Evolutionary conservation across 768 basidiomycete genomes (phyloP).

Genomic region (Suillus subalutaceus): DNA sequence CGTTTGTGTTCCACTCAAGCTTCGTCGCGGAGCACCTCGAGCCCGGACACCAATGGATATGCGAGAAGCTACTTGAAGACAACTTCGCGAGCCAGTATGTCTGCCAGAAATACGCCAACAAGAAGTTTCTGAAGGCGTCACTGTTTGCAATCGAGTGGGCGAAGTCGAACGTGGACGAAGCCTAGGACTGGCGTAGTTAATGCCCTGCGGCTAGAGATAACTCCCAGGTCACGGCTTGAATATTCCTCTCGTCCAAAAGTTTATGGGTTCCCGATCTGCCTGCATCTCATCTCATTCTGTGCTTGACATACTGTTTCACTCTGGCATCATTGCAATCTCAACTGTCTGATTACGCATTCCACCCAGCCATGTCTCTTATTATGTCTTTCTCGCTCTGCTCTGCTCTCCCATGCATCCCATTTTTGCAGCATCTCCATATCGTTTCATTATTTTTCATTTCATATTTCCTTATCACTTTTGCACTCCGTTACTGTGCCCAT

Average conservation of each 20-base stretch:
- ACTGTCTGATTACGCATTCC: constrained; percentile 40
- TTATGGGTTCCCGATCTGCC: constrained; percentile 11
- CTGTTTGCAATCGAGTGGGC: constrained; percentile 80
- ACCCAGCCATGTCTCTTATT: constrained; percentile 36
- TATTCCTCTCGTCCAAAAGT: not conserved
- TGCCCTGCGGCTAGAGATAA: constrained; percentile 7
- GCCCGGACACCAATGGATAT: constrained; percentile 77
- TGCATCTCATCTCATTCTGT: constrained; percentile 32
- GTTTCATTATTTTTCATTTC: constrained; percentile 26
- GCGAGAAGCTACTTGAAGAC: constrained; percentile 79
- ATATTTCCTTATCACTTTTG: not conserved
- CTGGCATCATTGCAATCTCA: constrained; percentile 39
- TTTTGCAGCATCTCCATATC: constrained; percentile 27
- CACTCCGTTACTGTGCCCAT: constrained; percentile 9
- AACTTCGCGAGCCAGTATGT: constrained; percentile 86
- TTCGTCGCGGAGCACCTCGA: constrained; percentile 88
- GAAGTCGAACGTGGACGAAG: constrained; percentile 42
- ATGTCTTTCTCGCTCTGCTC: constrained; percentile 39
- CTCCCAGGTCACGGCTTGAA: constrained; percentile 5
- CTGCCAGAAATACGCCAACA: constrained; percentile 95
- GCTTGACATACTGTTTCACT: constrained; percentile 40
- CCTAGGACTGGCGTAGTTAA: constrained; percentile 3
- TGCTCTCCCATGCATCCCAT: constrained; percentile 29
- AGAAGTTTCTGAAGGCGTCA: constrained; percentile 96
- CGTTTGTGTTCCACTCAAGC: constrained; percentile 91